Percentiles rank a stretch among this genome's conserved stretches.
Evolutionary conservation across 2,329 filamentous ascomycete genomes (phyloP).

Genomic region (Sporothrix dimorphospora): DNA sequence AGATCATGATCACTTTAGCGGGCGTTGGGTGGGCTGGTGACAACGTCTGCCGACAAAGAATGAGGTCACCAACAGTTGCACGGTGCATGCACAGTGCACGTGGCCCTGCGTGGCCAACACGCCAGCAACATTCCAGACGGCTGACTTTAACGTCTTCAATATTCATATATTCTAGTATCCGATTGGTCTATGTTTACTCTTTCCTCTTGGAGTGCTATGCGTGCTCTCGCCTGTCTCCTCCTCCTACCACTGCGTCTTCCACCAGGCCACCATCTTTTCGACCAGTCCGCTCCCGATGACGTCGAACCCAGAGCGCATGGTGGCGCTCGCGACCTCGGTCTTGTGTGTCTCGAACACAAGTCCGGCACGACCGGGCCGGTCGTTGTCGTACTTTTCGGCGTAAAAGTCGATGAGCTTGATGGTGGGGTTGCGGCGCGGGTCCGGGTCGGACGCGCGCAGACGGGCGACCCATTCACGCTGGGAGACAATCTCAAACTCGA

Average conservation of each 20-base stretch:
- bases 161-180: not conserved
- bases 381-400: slow-evolving; percentile 49
- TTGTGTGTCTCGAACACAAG: slow-evolving; percentile 45
- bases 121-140: not conserved
- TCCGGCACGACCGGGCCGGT: slow-evolving; percentile 43
- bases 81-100: slow-evolving; percentile 21
- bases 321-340: slow-evolving; percentile 41
- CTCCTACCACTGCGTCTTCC: slow-evolving; percentile 38
- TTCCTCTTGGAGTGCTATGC: not conserved
- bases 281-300: slow-evolving; percentile 47
- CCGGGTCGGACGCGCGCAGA: slow-evolving; percentile 43
- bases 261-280: slow-evolving; percentile 44
- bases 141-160: not conserved
- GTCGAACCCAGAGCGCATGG: slow-evolving; percentile 42
- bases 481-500: slow-evolving; percentile 51
- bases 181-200: not conserved
- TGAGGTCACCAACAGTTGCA: slow-evolving; percentile 12
- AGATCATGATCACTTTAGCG: slow-evolving; percentile 5
- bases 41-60: not conserved
- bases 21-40: not conserved
- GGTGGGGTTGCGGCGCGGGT: slow-evolving; percentile 53
- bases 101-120: not conserved
- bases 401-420: slow-evolving; percentile 60
- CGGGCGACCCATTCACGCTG: slow-evolving; percentile 49
- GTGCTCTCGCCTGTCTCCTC: not conserved